These are phyloP conservation scores for Esteya vermicola DNA, from an alignment of 2,329 filamentous ascomycete species.

Conservation along the genomic window DNA sequence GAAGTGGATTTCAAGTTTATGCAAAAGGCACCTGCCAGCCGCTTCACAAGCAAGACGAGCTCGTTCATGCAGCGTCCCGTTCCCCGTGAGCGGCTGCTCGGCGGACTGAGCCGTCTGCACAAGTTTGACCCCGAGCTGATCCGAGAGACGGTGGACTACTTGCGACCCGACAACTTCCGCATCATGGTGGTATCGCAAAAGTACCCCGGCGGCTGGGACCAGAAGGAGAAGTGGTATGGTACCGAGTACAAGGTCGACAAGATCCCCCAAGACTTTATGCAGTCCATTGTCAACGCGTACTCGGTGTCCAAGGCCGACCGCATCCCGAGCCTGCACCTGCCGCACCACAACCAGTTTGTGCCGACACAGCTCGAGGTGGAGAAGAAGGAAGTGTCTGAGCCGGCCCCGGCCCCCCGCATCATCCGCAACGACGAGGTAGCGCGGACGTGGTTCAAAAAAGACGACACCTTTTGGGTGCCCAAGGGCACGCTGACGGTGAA, in stretches of 20 bases:
- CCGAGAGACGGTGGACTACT: constrained; percentile 53
- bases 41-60: constrained; percentile 75
- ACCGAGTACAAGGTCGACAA: constrained; percentile 81
- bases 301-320: constrained; percentile 42
- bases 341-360: constrained; percentile 91
- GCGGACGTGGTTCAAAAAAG: constrained; percentile 94
- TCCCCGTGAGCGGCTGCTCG: constrained; percentile 77
- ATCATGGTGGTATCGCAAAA: constrained; percentile 72
- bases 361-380: constrained; percentile 87
- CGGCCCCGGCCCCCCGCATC: constrained; percentile 59
- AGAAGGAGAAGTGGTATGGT: constrained; percentile 94
- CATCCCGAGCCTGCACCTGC: constrained; percentile 63
- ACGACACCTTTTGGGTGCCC: constrained; percentile 96
- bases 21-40: constrained; percentile 79
- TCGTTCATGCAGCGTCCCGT: constrained; percentile 84
- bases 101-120: constrained; percentile 59
- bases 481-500: constrained; percentile 79
- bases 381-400: constrained; percentile 74
- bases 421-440: constrained; percentile 72
- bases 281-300: constrained; percentile 52
- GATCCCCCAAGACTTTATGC: constrained; percentile 62
- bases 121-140: constrained; percentile 73
- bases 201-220: constrained; percentile 69
- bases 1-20: constrained; percentile 93
- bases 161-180: constrained; percentile 81